Conservation (phyloP, 2,329 filamentous ascomycete genomes). For the Basipetospora chlamydospora region DNA sequence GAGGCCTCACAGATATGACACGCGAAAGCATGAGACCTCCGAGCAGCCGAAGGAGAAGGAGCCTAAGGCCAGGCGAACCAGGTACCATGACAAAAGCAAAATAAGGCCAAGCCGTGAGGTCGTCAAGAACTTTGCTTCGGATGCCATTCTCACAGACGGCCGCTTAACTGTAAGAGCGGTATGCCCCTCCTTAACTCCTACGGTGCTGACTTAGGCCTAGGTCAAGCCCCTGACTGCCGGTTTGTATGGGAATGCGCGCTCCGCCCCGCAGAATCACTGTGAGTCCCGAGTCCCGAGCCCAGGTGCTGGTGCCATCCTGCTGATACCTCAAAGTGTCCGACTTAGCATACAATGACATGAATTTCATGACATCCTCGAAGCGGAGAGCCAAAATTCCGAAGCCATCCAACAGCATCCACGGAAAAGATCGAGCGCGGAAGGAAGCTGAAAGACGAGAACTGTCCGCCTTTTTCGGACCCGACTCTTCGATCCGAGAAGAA, state of each 20-base stretch:
- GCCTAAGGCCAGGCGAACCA: slow-evolving; percentile 11
- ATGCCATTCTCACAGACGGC: slow-evolving; percentile 28
- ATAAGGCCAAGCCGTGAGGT: slow-evolving; percentile 28
- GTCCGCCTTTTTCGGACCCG: no score
- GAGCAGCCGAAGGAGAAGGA: slow-evolving; percentile 7
- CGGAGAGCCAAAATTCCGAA: no score
- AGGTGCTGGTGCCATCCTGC: background rate
- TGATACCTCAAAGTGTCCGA: slow-evolving; percentile 28
- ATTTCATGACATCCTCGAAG: slow-evolving; percentile 21
- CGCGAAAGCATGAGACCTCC: slow-evolving; percentile 14
- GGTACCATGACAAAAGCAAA: slow-evolving; percentile 14
- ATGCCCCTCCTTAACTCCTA: background rate
- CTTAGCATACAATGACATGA: slow-evolving; percentile 36
- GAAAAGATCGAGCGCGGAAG: no score
- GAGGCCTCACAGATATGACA: slow-evolving; percentile 39
- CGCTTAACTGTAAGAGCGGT: slow-evolving; percentile 15
- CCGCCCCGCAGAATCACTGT: slow-evolving; percentile 11
- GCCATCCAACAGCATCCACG: no score
- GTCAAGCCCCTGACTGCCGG: slow-evolving; percentile 19
- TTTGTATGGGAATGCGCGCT: slow-evolving; percentile 19
- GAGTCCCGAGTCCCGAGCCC: slow-evolving; percentile 5
- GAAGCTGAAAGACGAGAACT: background rate
- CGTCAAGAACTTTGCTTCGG: slow-evolving; percentile 40
- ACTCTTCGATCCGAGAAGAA: no score
- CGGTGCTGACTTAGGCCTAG: slow-evolving; percentile 10